These are phyloP conservation scores for Pyrenochaeta sp. DNA, from an alignment of 2,329 filamentous ascomycete species.

Conservation along the genomic window DNA sequence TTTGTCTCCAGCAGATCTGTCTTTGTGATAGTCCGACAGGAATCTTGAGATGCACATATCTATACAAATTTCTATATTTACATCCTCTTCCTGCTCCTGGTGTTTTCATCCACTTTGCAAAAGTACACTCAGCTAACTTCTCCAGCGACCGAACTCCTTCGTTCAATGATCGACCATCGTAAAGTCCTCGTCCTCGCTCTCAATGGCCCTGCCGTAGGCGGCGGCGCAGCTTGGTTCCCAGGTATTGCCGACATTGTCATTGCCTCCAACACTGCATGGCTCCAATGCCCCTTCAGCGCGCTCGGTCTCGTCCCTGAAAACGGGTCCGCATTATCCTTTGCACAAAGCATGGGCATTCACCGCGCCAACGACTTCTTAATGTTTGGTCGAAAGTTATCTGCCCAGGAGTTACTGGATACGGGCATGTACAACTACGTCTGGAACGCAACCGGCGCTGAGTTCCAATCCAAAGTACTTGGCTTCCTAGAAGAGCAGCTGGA, in stretches of 20 bases:
- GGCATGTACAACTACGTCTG: conserved; percentile 60
- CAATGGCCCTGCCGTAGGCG: conserved; percentile 61
- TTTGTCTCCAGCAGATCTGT: no score
- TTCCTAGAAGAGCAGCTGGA: conserved; percentile 56
- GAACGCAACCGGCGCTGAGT: conserved; percentile 48
- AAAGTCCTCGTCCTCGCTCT: conserved; percentile 62
- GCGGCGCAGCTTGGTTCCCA: conserved; percentile 60
- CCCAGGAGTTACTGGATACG: conserved; percentile 53
- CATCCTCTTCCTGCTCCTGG: not conserved
- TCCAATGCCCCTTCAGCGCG: conserved; percentile 60
- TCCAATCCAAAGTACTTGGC: conserved; percentile 51
- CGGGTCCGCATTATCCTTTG: conserved; percentile 56
- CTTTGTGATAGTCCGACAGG: no score
- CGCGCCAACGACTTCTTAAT: conserved; percentile 63
- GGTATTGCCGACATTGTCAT: conserved; percentile 61
- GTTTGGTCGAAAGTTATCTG: conserved; percentile 58
- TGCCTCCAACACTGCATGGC: conserved; percentile 54
- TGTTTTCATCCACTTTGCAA: not conserved
- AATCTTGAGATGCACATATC: no score
- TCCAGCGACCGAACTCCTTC: conserved; percentile 49
- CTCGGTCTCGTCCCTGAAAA: conserved; percentile 61
- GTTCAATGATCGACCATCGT: conserved; percentile 59
- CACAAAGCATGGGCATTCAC: conserved; percentile 59
- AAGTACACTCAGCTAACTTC: conserved; percentile 15
- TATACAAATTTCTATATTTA: not conserved